Evolutionary conservation across 345 rosid species (phyloP).

Genomic region (Mercurialis annua): DNA sequence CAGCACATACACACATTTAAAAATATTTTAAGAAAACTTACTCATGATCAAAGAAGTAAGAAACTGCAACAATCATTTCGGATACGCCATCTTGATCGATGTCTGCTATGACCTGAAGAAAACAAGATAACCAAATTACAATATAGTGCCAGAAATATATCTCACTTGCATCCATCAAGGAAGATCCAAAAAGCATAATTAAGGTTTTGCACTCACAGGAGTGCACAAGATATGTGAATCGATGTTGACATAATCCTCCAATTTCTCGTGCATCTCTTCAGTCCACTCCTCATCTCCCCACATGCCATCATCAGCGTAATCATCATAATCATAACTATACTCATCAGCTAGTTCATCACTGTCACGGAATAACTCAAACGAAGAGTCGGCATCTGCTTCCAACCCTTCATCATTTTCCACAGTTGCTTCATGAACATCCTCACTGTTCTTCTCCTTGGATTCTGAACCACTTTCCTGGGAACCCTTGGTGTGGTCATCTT

Average conservation of each 20-base stretch:
- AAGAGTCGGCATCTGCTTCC: slow-evolving; percentile 87
- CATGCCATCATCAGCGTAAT: slow-evolving; percentile 76
- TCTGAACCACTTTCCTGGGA: slow-evolving; percentile 47
- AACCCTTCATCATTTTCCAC: slow-evolving; percentile 77
- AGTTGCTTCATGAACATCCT: slow-evolving; percentile 52
- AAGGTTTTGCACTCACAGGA: slow-evolving; percentile 66
- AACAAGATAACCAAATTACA: slow-evolving; percentile 22
- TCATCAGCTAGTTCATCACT: slow-evolving; percentile 88
- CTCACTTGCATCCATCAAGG: slow-evolving; percentile 12
- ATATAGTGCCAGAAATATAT: slow-evolving; percentile 1
- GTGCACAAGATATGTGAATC: slow-evolving; percentile 92
- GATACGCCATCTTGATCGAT: slow-evolving; percentile 93
- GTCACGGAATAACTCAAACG: slow-evolving; percentile 90
- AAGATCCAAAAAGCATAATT: slow-evolving; percentile 11
- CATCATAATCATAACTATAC: slow-evolving; percentile 89
- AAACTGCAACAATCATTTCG: slow-evolving; percentile 93
- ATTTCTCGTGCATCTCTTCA: slow-evolving; percentile 73
- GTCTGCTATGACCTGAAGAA: slow-evolving; percentile 85
- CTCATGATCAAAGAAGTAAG: slow-evolving; percentile 97
- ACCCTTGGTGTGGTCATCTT: slow-evolving; percentile 49
- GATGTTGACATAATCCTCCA: slow-evolving; percentile 87
- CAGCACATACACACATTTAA: background rate
- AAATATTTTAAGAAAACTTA: slow-evolving; percentile 41
- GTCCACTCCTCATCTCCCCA: slow-evolving; percentile 99
- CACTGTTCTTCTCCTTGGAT: slow-evolving; percentile 36